These are phyloP conservation scores for Alloteropsis semialata DNA, from an alignment of 176 grass and related monocot species.

Conservation along the genomic window DNA sequence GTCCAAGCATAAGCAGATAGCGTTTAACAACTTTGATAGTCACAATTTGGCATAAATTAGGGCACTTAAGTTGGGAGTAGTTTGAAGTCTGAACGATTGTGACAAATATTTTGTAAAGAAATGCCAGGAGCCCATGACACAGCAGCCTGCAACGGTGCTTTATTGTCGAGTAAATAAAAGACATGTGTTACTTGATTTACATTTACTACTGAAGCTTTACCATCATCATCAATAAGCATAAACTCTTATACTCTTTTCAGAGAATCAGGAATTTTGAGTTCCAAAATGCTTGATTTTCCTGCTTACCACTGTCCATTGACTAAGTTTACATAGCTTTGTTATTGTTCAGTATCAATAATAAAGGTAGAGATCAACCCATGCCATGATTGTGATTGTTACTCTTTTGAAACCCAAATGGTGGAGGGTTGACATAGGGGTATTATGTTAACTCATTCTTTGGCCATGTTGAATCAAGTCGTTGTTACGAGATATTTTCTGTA, in stretches of 20 bases:
- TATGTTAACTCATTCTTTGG: not conserved
- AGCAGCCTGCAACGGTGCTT: not conserved
- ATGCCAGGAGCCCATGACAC: not conserved
- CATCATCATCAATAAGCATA: not conserved
- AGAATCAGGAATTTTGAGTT: not conserved
- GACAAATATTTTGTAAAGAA: conserved; percentile 16
- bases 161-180: not conserved
- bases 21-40: conserved; percentile 22
- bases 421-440: conserved; percentile 3
- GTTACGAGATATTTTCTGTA: not conserved
- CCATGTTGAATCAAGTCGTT: not conserved
- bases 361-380: not conserved
- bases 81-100: conserved; percentile 22
- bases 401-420: not conserved
- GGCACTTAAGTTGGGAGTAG: conserved; percentile 20
- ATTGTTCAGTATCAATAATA: not conserved
- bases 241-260: conserved; percentile 1
- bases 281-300: not conserved
- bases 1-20: conserved; percentile 8
- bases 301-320: not conserved
- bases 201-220: conserved; percentile 16
- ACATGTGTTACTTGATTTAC: not conserved
- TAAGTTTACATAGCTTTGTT: not conserved
- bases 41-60: conserved; percentile 14
- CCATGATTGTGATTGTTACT: not conserved